These are phyloP conservation scores for Climacium dendroides DNA, from an alignment of 225 moss, liverwort and hornwort genomes.

Conservation along the genomic window DNA sequence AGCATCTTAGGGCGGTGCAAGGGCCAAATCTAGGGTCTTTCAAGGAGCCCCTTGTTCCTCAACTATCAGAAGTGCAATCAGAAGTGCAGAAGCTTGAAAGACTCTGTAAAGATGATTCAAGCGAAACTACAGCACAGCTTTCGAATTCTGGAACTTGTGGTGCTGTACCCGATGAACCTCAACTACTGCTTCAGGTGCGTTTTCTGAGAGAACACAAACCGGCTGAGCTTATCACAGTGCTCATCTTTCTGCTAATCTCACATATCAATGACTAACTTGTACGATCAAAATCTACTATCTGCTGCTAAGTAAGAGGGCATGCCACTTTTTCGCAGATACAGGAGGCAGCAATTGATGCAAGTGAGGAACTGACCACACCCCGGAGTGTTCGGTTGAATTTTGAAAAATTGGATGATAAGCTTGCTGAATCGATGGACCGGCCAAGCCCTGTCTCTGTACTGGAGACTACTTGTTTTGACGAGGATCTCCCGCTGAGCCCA, in stretches of 20 bases:
- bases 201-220: not conserved
- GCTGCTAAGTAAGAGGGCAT: not conserved
- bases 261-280: not conserved
- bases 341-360: not conserved
- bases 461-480: slow-evolving; percentile 14
- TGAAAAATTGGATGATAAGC: not conserved
- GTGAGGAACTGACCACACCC: slow-evolving; percentile 15
- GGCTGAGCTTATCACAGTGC: not conserved
- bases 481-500: slow-evolving; percentile 25
- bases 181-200: slow-evolving; percentile 9
- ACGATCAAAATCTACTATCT: not conserved
- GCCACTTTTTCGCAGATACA: not conserved
- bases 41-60: not conserved
- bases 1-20: not conserved
- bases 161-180: not conserved
- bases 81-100: not conserved
- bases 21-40: not conserved
- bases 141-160: not conserved
- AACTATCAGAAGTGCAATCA: not conserved
- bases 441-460: slow-evolving; percentile 36
- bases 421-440: slow-evolving; percentile 9
- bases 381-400: not conserved
- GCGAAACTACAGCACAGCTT: not conserved
- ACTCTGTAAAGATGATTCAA: not conserved
- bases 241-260: not conserved